Percentiles rank a stretch among this genome's conserved stretches.
phyloP scores from a whole-genome alignment of 2,329 filamentous ascomycete genomes.

The Chrysoporthe austroafricana region DNA sequence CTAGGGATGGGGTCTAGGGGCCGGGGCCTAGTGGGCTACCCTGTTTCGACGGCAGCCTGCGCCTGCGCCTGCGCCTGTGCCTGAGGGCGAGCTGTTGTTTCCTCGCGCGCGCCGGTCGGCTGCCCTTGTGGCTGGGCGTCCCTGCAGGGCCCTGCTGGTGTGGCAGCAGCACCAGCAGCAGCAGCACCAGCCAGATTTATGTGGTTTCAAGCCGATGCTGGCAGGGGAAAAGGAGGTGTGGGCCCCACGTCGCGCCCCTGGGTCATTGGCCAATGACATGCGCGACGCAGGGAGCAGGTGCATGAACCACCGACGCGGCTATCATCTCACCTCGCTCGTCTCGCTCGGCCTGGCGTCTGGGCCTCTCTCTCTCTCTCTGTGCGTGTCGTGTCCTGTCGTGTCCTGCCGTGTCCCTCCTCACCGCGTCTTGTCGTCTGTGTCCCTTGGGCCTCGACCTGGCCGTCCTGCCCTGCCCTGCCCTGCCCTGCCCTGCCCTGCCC shows the following conservation, averaged over 20 bases:
- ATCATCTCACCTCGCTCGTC: slow-evolving; percentile 14
- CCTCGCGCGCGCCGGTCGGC: too few species aligned
- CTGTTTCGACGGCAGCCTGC: not conserved
- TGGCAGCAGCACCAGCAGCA: not conserved
- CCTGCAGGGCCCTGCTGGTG: not conserved
- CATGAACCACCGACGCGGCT: slow-evolving; percentile 15
- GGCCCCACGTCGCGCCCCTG: not conserved
- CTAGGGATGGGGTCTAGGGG: too few species aligned
- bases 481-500: not conserved
- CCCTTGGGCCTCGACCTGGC: not conserved
- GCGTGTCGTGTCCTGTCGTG: not conserved
- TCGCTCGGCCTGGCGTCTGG: not conserved
- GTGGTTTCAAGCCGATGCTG: not conserved
- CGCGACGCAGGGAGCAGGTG: not conserved
- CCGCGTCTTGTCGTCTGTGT: slow-evolving; percentile 2
- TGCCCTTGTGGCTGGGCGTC: too few species aligned
- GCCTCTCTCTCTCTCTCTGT: not conserved
- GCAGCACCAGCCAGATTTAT: not conserved
- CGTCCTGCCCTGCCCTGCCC: not conserved
- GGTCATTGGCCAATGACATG: slow-evolving; percentile 9
- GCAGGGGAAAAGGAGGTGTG: slow-evolving; percentile 10
- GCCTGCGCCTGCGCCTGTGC: not conserved
- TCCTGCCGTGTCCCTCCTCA: not conserved
- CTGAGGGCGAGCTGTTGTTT: too few species aligned
- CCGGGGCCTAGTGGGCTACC: not conserved